Evolutionary conservation across 495 filamentous ascomycete species (phyloP).

Genomic region (Aspergillus funiculosus): DNA sequence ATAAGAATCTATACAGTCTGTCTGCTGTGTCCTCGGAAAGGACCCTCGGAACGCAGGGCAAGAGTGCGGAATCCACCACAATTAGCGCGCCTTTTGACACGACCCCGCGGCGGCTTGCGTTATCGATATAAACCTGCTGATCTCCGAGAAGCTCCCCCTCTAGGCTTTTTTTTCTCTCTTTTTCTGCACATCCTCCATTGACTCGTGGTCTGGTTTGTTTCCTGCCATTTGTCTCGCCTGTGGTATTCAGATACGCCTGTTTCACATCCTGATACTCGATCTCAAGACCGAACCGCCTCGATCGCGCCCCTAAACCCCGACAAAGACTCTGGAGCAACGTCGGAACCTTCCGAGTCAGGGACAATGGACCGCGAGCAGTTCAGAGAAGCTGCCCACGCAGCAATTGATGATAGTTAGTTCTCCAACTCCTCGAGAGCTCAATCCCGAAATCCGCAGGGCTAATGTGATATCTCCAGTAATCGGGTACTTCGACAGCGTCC

Average conservation of each 20-base stretch:
- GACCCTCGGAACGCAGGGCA: too few species aligned
- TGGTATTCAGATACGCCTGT: not conserved
- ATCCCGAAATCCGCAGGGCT: constrained; percentile 3
- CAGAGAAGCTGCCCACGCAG: constrained; percentile 69
- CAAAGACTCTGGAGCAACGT: not conserved
- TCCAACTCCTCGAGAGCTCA: too few species aligned
- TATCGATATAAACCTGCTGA: not conserved
- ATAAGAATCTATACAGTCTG: too few species aligned
- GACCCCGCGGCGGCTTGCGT: not conserved
- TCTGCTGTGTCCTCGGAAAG: too few species aligned
- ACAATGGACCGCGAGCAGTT: constrained; percentile 82
- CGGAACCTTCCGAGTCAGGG: constrained; percentile 2
- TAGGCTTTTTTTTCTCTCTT: not conserved
- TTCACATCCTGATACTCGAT: not conserved
- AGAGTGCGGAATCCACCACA: too few species aligned
- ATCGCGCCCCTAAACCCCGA: not conserved
- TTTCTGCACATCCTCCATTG: not conserved
- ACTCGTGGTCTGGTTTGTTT: too few species aligned
- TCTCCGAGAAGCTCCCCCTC: not conserved
- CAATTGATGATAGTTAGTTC: constrained; percentile 75
- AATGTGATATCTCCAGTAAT: constrained; percentile 51
- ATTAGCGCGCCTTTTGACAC: constrained; percentile 6
- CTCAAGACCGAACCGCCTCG: too few species aligned
- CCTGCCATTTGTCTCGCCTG: not conserved
- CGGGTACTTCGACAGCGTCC: constrained; percentile 73